These are phyloP conservation scores for Beauveria pseudobassiana DNA, from an alignment of 2,329 filamentous ascomycete genomes.

Conservation along the genomic window DNA sequence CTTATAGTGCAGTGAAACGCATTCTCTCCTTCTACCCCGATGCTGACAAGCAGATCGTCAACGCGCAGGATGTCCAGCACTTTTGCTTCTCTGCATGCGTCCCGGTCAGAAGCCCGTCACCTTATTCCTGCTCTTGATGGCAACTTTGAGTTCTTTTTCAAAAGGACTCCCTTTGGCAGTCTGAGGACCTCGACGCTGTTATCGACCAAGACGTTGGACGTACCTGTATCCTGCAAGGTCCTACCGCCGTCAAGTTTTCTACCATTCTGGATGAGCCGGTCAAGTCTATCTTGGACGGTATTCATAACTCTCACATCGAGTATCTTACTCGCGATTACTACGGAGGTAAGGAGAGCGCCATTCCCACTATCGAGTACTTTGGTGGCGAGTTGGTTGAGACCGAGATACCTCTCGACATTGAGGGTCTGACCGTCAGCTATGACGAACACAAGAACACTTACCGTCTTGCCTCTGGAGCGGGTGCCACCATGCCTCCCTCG, in stretches of 20 bases:
- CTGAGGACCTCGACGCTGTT: slow-evolving; percentile 92
- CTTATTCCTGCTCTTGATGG: slow-evolving; percentile 90
- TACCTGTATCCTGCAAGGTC: slow-evolving; percentile 93
- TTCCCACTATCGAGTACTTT: slow-evolving; percentile 90
- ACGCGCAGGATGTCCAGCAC: slow-evolving; percentile 95
- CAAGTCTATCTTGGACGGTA: slow-evolving; percentile 85
- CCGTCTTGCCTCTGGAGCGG: slow-evolving; percentile 69
- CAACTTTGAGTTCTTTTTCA: slow-evolving; percentile 99
- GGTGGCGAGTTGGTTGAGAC: slow-evolving; percentile 75
- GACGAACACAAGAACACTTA: slow-evolving; percentile 75
- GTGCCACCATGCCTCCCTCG: slow-evolving; percentile 66
- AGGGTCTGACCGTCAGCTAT: slow-evolving; percentile 77
- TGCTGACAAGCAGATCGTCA: slow-evolving; percentile 85
- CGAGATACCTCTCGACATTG: slow-evolving; percentile 67
- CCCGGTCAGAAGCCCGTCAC: slow-evolving; percentile 93
- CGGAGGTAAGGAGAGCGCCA: slow-evolving; percentile 58
- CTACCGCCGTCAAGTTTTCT: slow-evolving; percentile 85
- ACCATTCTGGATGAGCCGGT: slow-evolving; percentile 87
- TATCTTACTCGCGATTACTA: slow-evolving; percentile 76
- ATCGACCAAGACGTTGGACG: slow-evolving; percentile 93
- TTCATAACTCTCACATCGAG: slow-evolving; percentile 83
- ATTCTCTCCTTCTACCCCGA: slow-evolving; percentile 81
- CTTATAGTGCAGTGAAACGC: slow-evolving; percentile 68
- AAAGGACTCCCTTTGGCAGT: slow-evolving; percentile 99
- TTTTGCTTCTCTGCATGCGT: slow-evolving; percentile 89